phyloP scores from a whole-genome alignment of 1,284 basidiomycete genomes.

The Pulveroboletus sp. region DNA sequence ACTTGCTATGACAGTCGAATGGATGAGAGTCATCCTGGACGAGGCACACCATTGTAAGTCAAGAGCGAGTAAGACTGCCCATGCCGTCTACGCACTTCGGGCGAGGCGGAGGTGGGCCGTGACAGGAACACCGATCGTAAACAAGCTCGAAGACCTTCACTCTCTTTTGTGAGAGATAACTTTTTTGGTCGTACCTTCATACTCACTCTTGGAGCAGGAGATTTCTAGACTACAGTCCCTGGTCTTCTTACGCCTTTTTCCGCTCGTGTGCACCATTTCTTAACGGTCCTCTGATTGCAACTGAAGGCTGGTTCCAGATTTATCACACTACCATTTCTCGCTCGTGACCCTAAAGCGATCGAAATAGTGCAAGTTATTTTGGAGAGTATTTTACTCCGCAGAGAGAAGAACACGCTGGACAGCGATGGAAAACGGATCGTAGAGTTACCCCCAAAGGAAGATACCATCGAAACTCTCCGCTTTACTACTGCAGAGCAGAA shows the following conservation, averaged over 20 bases:
- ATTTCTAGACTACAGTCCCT: slow-evolving; percentile 89
- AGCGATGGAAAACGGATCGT: slow-evolving; percentile 87
- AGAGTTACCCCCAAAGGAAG: slow-evolving; percentile 83
- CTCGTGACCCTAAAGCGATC: slow-evolving; percentile 85
- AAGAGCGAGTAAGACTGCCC: slow-evolving; percentile 85
- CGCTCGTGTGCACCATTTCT: slow-evolving; percentile 58
- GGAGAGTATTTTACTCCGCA: slow-evolving; percentile 84
- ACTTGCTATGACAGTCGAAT: slow-evolving; percentile 54
- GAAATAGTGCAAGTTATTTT: slow-evolving; percentile 93
- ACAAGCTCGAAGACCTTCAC: slow-evolving; percentile 90
- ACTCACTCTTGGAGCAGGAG: slow-evolving; percentile 50
- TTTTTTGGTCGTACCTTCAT: not conserved
- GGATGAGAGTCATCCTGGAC: slow-evolving; percentile 81
- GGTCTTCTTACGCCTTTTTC: slow-evolving; percentile 89
- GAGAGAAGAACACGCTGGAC: slow-evolving; percentile 95
- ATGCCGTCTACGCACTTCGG: slow-evolving; percentile 84
- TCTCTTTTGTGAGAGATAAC: slow-evolving; percentile 68
- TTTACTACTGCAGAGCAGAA: slow-evolving; percentile 78
- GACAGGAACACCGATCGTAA: slow-evolving; percentile 96
- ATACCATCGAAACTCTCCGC: slow-evolving; percentile 67
- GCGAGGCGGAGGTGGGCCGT: slow-evolving; percentile 88
- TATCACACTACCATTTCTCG: slow-evolving; percentile 86
- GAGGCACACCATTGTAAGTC: slow-evolving; percentile 98
- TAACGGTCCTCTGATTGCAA: not conserved
- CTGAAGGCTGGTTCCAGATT: slow-evolving; percentile 51